These are phyloP conservation scores for Ophiocordyceps camponoti-saundersi DNA, from an alignment of 2,329 filamentous ascomycete species.

Conservation along the genomic window DNA sequence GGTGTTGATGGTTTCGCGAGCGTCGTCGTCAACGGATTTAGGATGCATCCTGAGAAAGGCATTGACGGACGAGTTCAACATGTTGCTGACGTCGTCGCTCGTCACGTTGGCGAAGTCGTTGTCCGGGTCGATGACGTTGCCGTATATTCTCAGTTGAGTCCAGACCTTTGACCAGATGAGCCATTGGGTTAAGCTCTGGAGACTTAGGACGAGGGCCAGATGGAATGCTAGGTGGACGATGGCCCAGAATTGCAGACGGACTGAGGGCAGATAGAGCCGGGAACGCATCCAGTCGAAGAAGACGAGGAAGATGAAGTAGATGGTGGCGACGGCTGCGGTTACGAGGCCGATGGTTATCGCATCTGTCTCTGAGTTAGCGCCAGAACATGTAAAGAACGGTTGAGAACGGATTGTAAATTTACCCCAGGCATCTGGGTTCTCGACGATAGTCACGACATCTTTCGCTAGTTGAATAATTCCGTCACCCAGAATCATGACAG, in stretches of 20 bases:
- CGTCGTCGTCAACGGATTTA: conserved; percentile 8
- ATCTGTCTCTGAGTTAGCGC: conserved; percentile 8
- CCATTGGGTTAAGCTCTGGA: conserved; percentile 44
- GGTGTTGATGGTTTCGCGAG: conserved; percentile 5
- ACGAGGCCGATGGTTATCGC: conserved; percentile 21
- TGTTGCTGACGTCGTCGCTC: conserved; percentile 5
- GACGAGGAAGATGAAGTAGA: conserved; percentile 27
- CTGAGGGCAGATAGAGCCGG: conserved; percentile 31
- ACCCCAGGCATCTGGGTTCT: conserved; percentile 23
- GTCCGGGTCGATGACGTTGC: conserved; percentile 3
- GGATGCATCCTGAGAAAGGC: conserved; percentile 11
- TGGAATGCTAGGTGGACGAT: conserved; percentile 46
- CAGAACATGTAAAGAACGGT: too few species aligned
- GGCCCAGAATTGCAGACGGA: conserved; percentile 43
- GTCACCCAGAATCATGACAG: conserved; percentile 49
- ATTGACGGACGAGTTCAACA: conserved; percentile 4
- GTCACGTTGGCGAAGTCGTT: conserved; percentile 7
- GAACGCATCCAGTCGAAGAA: conserved; percentile 49
- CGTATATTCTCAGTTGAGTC: conserved; percentile 10
- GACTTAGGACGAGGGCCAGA: conserved; percentile 43
- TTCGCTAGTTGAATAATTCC: conserved; percentile 41
- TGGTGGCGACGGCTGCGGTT: conserved; percentile 18
- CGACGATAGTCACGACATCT: conserved; percentile 31
- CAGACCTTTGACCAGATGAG: conserved; percentile 25
- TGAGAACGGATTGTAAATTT: too few species aligned